phyloP scores from a whole-genome alignment of 2,329 filamentous ascomycete species.

The Aureobasidium sp. region DNA sequence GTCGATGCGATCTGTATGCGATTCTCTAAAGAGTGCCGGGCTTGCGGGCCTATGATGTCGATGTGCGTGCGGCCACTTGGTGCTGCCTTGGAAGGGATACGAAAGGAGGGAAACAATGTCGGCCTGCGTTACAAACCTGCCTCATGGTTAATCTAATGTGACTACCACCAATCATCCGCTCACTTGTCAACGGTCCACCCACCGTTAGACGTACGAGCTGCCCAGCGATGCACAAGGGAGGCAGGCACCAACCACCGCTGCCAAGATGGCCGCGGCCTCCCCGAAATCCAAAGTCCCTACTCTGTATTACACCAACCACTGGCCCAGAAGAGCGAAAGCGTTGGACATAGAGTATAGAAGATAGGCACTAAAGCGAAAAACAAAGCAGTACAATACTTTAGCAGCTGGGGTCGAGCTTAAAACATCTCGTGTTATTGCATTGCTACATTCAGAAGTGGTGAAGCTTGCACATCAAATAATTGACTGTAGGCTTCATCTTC shows the following conservation, averaged over 20 bases:
- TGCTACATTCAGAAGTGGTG: background rate
- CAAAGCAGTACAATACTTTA: background rate
- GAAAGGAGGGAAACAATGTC: background rate
- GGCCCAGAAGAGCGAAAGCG: background rate
- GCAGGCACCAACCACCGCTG: background rate
- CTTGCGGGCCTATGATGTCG: conserved; percentile 2
- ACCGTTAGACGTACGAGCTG: conserved; percentile 2
- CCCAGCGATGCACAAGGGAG: background rate
- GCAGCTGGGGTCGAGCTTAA: background rate
- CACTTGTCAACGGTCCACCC: background rate
- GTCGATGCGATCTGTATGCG: background rate
- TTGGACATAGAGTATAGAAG: background rate
- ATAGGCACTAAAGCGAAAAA: background rate
- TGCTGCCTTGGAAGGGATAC: background rate
- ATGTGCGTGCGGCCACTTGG: background rate
- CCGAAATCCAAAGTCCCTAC: background rate
- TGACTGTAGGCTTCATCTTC: background rate
- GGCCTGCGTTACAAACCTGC: background rate
- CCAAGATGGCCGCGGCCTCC: background rate
- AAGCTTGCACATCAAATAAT: background rate
- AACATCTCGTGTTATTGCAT: background rate
- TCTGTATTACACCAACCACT: background rate
- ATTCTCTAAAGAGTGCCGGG: background rate
- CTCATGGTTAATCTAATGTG: background rate
- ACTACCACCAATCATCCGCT: background rate